phyloP scores from a whole-genome alignment of 2,329 filamentous ascomycete genomes.

The Purpureocillium lavendulum region DNA sequence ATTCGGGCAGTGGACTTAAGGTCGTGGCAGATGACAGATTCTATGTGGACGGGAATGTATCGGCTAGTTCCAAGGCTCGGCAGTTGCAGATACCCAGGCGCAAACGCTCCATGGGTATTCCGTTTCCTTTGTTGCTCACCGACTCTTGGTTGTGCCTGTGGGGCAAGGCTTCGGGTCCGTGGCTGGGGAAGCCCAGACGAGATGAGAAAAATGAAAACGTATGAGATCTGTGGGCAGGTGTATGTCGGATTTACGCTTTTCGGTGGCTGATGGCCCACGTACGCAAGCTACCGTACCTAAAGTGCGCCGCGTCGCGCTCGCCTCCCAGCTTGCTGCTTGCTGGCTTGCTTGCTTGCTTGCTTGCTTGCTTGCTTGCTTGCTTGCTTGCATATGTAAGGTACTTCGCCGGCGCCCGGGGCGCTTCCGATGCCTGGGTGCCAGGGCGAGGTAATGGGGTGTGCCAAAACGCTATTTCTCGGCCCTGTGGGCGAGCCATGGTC shows the following conservation, averaged over 20 bases:
- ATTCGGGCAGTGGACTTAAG: slow-evolving; percentile 27
- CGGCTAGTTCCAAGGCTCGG: slow-evolving; percentile 27
- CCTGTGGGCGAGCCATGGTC: too few relatives aligned
- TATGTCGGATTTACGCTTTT: not conserved
- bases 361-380: too few relatives aligned
- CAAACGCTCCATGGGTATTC: slow-evolving; percentile 18
- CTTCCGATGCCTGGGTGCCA: too few relatives aligned
- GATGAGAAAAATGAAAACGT: slow-evolving; percentile 21
- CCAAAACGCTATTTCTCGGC: too few relatives aligned
- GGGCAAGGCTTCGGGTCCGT: slow-evolving; percentile 18
- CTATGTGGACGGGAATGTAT: slow-evolving; percentile 37
- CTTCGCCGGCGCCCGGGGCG: too few relatives aligned
- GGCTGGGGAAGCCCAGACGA: slow-evolving; percentile 19
- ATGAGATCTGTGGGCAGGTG: slow-evolving; percentile 22
- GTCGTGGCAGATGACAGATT: slow-evolving; percentile 30
- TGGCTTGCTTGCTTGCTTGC: too few relatives aligned
- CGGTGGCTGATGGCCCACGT: too few relatives aligned
- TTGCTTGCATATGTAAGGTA: too few relatives aligned
- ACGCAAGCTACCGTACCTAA: too few relatives aligned
- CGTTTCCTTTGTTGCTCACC: slow-evolving; percentile 30
- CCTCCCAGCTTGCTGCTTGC: too few relatives aligned
- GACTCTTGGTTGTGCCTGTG: slow-evolving; percentile 21
- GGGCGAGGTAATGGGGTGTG: too few relatives aligned
- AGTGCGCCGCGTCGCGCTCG: too few relatives aligned
- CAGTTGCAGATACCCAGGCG: slow-evolving; percentile 14